Percentiles rank a stretch among this genome's conserved stretches.
phyloP scores from a whole-genome alignment of 352 stramenopile species.

The Phytophthora foliorum region DNA sequence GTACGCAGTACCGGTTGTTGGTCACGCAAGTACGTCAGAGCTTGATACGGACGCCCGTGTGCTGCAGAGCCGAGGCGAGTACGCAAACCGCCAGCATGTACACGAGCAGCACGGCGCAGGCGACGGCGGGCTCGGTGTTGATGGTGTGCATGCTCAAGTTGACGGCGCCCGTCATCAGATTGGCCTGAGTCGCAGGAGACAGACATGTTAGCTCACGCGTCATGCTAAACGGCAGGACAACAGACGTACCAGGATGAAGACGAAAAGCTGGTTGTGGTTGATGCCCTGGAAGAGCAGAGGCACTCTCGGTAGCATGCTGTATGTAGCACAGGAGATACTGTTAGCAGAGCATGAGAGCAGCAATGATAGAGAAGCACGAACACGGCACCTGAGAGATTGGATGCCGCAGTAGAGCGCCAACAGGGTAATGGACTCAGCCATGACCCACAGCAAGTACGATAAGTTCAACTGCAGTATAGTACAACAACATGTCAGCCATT shows the following conservation, averaged over 20 bases:
- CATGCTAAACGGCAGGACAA: not conserved
- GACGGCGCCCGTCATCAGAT: constrained; percentile 77
- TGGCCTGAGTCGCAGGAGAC: constrained; percentile 51
- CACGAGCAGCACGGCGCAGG: constrained; percentile 53
- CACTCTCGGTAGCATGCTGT: constrained; percentile 70
- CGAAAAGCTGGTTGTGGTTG: constrained; percentile 87
- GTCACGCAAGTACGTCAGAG: constrained; percentile 38
- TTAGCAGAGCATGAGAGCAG: not conserved
- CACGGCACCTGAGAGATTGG: constrained; percentile 68
- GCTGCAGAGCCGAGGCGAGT: constrained; percentile 67
- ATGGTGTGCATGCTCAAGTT: constrained; percentile 90
- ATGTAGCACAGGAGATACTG: constrained; percentile 4
- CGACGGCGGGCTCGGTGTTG: constrained; percentile 51
- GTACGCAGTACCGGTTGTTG: constrained; percentile 13
- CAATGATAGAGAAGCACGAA: not conserved
- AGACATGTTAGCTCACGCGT: constrained; percentile 2
- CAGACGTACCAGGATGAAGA: constrained; percentile 76
- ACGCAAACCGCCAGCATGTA: constrained; percentile 79
- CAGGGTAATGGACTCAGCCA: constrained; percentile 71
- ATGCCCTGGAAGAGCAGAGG: constrained; percentile 78
- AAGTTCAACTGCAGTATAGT: constrained; percentile 68
- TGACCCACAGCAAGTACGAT: constrained; percentile 82
- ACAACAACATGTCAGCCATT: not conserved
- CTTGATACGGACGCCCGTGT: constrained; percentile 72
- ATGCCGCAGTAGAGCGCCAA: constrained; percentile 65